Evolutionary conservation across 352 stramenopile genomes (phyloP).

Genomic region (Pythium pyrilobum): DNA sequence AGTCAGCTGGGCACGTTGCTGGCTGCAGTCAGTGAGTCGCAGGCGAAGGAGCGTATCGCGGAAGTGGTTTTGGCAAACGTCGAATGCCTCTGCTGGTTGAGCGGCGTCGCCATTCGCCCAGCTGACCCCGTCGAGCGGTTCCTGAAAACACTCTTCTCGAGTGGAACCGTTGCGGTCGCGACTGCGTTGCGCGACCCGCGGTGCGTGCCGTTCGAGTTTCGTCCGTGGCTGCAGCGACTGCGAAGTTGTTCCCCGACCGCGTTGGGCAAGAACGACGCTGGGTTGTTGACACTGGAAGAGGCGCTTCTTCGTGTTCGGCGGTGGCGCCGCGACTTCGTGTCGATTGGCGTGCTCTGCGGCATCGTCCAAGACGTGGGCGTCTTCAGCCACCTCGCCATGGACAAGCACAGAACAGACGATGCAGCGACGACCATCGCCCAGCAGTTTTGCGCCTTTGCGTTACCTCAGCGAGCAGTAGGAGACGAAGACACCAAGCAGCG

Average conservation of each 20-base stretch:
- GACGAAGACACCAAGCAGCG: background rate
- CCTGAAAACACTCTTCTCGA: background rate
- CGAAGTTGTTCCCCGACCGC: background rate
- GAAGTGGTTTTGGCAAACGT: background rate
- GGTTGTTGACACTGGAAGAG: background rate
- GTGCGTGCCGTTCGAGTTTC: background rate
- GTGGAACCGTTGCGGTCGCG: background rate
- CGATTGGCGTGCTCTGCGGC: background rate
- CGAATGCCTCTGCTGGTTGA: conserved; percentile 2
- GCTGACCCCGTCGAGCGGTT: conserved; percentile 5
- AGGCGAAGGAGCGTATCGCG: background rate
- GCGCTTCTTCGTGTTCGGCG: background rate
- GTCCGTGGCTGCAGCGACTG: conserved; percentile 9
- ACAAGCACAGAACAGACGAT: background rate
- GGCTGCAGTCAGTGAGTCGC: too few species aligned
- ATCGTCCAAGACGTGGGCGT: background rate
- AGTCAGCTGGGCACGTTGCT: too few species aligned
- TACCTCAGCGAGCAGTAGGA: background rate
- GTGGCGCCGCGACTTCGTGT: conserved; percentile 11
- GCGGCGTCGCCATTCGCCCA: background rate
- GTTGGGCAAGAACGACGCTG: background rate
- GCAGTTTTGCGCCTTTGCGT: conserved; percentile 15
- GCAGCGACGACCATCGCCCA: background rate
- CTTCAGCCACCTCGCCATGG: background rate
- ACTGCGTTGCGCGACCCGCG: background rate